Evolutionary conservation across 805 yeast genomes (phyloP).

Genomic region (Hanseniaspora vineae): DNA sequence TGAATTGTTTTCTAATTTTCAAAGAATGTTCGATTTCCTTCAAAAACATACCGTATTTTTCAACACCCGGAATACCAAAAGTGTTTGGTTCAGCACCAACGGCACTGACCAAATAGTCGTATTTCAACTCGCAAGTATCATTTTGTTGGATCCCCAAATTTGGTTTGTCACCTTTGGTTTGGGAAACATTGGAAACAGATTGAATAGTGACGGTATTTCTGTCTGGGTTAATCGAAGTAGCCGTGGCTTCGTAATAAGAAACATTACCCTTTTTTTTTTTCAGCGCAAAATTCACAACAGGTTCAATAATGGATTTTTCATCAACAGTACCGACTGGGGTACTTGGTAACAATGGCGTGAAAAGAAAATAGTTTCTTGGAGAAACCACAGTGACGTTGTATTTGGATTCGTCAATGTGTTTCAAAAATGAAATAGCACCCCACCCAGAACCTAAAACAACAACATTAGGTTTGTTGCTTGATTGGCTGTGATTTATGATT

Average conservation of each 20-base stretch:
- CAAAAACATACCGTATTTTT: constrained; percentile 70
- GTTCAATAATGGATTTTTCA: constrained; percentile 89
- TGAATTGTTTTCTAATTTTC: constrained; percentile 65
- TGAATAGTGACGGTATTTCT: constrained; percentile 56
- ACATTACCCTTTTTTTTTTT: constrained; percentile 64
- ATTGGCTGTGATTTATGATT: constrained; percentile 20
- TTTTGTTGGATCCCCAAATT: constrained; percentile 29
- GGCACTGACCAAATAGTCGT: constrained; percentile 78
- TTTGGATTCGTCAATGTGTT: constrained; percentile 71
- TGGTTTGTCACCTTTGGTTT: constrained; percentile 22
- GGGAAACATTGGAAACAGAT: constrained; percentile 24
- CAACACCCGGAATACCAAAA: constrained; percentile 86
- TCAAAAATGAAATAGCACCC: constrained; percentile 83
- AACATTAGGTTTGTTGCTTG: constrained; percentile 26
- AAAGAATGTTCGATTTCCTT: constrained; percentile 84
- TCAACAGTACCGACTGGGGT: constrained; percentile 86
- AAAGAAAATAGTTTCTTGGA: constrained; percentile 86
- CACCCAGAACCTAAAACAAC: constrained; percentile 84
- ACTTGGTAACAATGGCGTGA: constrained; percentile 87
- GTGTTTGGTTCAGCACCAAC: constrained; percentile 94
- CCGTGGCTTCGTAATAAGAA: constrained; percentile 80
- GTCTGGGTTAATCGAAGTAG: constrained; percentile 69
- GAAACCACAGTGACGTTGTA: constrained; percentile 84
- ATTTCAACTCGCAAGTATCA: constrained; percentile 35
- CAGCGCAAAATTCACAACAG: constrained; percentile 79